These are phyloP conservation scores for Sequoiadendron giganteum DNA, from an alignment of 75 land plant species.

Conservation along the genomic window DNA sequence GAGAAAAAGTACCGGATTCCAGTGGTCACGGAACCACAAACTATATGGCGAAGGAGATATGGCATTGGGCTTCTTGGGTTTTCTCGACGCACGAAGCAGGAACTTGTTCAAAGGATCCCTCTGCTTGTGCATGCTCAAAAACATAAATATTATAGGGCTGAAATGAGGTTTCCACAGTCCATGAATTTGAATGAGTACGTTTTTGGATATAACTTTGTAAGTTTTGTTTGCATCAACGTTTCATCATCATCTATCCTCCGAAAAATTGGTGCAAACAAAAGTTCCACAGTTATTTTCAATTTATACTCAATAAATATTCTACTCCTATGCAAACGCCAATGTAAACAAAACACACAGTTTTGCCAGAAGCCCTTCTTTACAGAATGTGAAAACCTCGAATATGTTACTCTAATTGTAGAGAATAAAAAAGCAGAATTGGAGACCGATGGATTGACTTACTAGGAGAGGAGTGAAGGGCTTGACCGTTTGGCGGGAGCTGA, in stretches of 20 bases:
- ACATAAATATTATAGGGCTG: background rate
- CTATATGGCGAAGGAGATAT: constrained; percentile 39
- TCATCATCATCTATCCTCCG: too few relatives aligned
- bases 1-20: constrained; percentile 55
- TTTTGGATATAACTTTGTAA: too few relatives aligned
- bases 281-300: too few relatives aligned
- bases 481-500: constrained; percentile 60
- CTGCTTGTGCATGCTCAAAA: constrained; percentile 16
- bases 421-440: background rate
- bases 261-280: too few relatives aligned
- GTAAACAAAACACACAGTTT: too few relatives aligned
- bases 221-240: too few relatives aligned
- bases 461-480: constrained; percentile 84
- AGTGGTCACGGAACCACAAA: constrained; percentile 81
- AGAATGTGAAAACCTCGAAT: too few relatives aligned
- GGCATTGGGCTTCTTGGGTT: constrained; percentile 52
- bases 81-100: constrained; percentile 24
- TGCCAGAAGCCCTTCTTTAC: too few relatives aligned
- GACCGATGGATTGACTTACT: constrained; percentile 25
- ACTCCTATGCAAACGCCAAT: too few relatives aligned
- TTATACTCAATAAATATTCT: too few relatives aligned
- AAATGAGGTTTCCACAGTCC: too few relatives aligned
- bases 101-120: constrained; percentile 28
- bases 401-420: background rate
- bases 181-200: too few relatives aligned